Percentiles rank a stretch among this genome's conserved stretches.
These are phyloP conservation scores for Dentipellis fragilis DNA, from an alignment of 768 basidiomycete genomes.

Conservation along the genomic window DNA sequence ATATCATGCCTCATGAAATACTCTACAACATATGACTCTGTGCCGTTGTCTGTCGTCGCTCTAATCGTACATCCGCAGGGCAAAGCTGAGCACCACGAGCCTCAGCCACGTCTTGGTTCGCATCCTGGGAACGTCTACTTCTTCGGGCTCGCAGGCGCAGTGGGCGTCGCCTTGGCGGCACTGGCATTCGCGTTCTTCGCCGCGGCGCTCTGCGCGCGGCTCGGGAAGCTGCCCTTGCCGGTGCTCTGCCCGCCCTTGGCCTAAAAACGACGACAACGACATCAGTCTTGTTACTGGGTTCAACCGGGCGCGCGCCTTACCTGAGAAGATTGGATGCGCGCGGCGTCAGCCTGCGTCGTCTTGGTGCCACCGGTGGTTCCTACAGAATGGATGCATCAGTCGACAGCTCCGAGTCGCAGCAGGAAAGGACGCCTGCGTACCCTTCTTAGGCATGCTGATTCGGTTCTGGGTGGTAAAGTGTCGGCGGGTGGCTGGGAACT, in stretches of 20 bases:
- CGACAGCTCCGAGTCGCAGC: too few species aligned
- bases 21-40: background rate
- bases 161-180: background rate
- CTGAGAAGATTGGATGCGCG: background rate
- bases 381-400: background rate
- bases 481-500: background rate
- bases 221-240: background rate
- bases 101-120: background rate
- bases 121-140: background rate
- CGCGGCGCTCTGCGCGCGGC: background rate
- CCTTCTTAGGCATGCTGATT: background rate
- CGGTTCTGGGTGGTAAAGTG: background rate
- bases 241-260: too few species aligned
- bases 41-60: background rate
- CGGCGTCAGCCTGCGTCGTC: background rate
- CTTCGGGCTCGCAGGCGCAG: background rate
- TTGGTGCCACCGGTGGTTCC: background rate
- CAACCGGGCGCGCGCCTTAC: background rate
- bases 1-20: background rate
- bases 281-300: background rate
- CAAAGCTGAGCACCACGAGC: background rate
- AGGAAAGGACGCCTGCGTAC: conserved; percentile 1
- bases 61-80: background rate
- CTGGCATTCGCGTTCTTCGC: background rate
- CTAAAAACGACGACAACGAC: background rate